Evolutionary conservation across 805 yeast species (phyloP), one percentile per base, ranked within the genome.

Genomic region (Suhomyces sp.): DNA sequence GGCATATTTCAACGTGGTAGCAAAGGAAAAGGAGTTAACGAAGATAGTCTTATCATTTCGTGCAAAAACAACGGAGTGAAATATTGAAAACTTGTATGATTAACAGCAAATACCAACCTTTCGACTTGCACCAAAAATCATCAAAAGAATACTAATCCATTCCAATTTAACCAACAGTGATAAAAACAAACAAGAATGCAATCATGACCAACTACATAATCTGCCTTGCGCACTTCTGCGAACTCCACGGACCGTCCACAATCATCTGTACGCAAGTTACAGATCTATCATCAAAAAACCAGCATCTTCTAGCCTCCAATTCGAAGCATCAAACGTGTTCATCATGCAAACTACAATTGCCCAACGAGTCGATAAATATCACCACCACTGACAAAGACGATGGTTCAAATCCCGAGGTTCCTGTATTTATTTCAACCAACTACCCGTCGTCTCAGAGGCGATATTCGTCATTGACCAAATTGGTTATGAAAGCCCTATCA

Each of bases 141-240:
- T n/a, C n/a, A n/a, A n/a, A n/a, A n/a, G n/a, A n/a, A n/a, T n/a
- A n/a, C n/a, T n/a, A n/a, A n/a, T n/a, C n/a, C n/a, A n/a, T n/a
- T n/a, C n/a, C n/a, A n/a, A n/a, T n/a, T n/a, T n/a, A n/a, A n/a
- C n/a, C n/a, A n/a, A n/a, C n/a, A n/a, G n/a, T n/a, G n/a, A n/a
- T n/a, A n/a, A n/a, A n/a, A n/a, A n/a, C n/a, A n/a, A n/a, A n/a
- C n/a, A n/a, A n/a, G n/a, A n/a, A n/a, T n/a, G n/a, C n/a, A n/a
- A n/a, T 9, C 9, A 60, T 63, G 66, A 49, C 53, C 20, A 60
- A 69, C 25, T 75, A 62, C 50, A 72, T 73, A 8, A 57, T 78
- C 7, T 67, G 83, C 14, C 53, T 83, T 31, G 81, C 87, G 0
- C 91, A 83, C 52, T 83, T 83, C 55, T 83, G 91, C 55, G 91